These are phyloP conservation scores for Musa balbisiana DNA, from an alignment of 202 grass and related monocot species.

Conservation along the genomic window DNA sequence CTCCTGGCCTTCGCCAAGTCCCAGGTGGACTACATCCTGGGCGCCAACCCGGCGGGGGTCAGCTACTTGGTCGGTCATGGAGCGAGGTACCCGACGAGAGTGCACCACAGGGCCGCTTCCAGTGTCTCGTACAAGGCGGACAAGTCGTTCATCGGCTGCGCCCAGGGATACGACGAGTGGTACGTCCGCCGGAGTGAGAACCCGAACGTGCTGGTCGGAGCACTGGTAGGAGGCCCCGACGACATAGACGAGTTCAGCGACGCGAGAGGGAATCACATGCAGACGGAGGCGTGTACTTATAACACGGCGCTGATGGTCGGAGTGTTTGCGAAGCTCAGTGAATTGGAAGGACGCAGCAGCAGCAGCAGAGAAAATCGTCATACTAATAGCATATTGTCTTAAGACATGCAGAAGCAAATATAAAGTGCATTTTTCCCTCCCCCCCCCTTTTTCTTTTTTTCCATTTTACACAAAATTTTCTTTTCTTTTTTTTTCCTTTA, in stretches of 20 bases:
- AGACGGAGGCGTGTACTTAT: constrained; percentile 95
- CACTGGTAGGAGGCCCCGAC: constrained; percentile 79
- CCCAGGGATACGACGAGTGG: constrained; percentile 83
- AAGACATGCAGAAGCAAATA: too few species aligned
- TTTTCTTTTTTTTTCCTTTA: too few species aligned
- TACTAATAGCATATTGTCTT: background rate
- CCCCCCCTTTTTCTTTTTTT: too few species aligned
- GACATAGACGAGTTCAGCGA: constrained; percentile 55
- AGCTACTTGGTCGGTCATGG: constrained; percentile 84
- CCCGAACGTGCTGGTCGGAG: constrained; percentile 68
- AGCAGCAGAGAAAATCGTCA: background rate
- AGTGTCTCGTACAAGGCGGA: constrained; percentile 40
- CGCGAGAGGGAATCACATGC: constrained; percentile 64
- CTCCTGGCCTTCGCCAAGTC: constrained; percentile 53
- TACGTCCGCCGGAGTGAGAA: constrained; percentile 45
- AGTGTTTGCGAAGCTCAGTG: constrained; percentile 58
- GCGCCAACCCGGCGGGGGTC: constrained; percentile 48
- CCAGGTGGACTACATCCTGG: constrained; percentile 86
- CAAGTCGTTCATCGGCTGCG: constrained; percentile 66
- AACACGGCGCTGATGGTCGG: constrained; percentile 90
- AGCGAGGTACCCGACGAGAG: constrained; percentile 36
- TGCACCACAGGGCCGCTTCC: constrained; percentile 91
- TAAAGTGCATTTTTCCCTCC: too few species aligned
- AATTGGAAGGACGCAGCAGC: background rate
- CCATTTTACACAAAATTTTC: too few species aligned